These are phyloP conservation scores for Geosmithia flava DNA, from an alignment of 2,329 filamentous ascomycete genomes.

Conservation along the genomic window DNA sequence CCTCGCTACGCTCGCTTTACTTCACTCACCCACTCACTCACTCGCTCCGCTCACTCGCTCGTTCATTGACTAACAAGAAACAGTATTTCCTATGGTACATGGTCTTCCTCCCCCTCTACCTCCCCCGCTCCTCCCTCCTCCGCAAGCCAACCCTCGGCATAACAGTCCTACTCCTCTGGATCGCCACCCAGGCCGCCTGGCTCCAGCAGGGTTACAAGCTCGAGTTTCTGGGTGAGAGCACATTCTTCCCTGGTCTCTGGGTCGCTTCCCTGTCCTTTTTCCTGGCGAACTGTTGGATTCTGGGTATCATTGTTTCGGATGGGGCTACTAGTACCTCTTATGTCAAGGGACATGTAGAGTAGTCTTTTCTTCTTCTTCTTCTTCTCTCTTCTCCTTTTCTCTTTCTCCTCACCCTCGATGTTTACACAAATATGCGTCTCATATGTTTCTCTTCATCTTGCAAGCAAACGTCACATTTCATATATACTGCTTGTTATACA, in stretches of 20 bases:
- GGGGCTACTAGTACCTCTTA: constrained; percentile 19
- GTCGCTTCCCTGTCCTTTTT: constrained; percentile 68
- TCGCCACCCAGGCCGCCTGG: constrained; percentile 63
- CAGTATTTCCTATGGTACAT: constrained; percentile 99
- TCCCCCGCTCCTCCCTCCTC: constrained; percentile 67
- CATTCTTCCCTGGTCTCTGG: constrained; percentile 80
- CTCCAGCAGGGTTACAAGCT: constrained; percentile 63
- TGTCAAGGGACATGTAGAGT: background rate
- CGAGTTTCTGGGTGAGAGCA: constrained; percentile 70
- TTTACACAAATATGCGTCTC: no score
- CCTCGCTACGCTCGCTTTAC: background rate
- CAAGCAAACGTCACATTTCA: no score
- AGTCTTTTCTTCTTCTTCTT: background rate
- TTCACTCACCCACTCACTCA: no score
- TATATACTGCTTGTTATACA: no score
- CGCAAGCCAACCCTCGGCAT: constrained; percentile 47
- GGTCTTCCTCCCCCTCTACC: constrained; percentile 82
- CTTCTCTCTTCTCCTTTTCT: background rate
- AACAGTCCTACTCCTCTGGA: constrained; percentile 57
- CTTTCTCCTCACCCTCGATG: no score
- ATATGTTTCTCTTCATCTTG: no score
- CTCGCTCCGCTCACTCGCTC: no score
- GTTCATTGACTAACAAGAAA: no score
- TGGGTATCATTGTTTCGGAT: constrained; percentile 70
- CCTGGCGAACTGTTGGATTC: constrained; percentile 72